Conservation (phyloP, 164 flowering plant species). For the Stephania japonica region DNA sequence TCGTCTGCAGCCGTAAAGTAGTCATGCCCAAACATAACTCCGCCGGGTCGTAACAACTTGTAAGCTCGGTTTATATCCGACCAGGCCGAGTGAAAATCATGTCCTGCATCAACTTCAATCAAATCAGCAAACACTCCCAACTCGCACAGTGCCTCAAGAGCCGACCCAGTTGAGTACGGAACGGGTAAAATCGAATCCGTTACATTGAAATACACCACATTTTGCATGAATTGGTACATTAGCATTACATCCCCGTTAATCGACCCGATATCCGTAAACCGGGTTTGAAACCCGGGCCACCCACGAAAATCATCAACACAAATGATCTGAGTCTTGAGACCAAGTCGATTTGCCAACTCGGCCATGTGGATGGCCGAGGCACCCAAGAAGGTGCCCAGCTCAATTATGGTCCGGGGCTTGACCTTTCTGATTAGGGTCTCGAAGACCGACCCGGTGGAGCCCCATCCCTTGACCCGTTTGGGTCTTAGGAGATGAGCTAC, state of each 20-base stretch:
- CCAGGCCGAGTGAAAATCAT: conserved; percentile 80
- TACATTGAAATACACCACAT: conserved; percentile 31
- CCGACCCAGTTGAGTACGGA: conserved; percentile 56
- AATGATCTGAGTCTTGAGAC: conserved; percentile 50
- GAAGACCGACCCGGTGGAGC: conserved; percentile 65
- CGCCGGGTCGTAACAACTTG: conserved; percentile 55
- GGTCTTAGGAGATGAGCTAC: conserved; percentile 22
- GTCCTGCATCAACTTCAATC: conserved; percentile 76
- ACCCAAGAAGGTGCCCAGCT: conserved; percentile 66
- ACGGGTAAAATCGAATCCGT: conserved; percentile 43
- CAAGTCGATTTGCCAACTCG: conserved; percentile 38
- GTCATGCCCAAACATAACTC: conserved; percentile 74
- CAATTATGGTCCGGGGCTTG: conserved; percentile 52
- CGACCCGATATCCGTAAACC: conserved; percentile 33
- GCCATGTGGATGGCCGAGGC: conserved; percentile 81
- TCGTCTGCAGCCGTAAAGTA: conserved; percentile 49
- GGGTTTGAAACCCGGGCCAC: conserved; percentile 59
- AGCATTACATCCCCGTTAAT: conserved; percentile 59
- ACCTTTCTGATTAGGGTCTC: conserved; percentile 44
- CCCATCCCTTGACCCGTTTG: conserved; percentile 58
- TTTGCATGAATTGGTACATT: conserved; percentile 63
- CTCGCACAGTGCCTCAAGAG: conserved; percentile 49
- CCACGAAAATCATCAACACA: conserved; percentile 84
- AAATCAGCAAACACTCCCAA: conserved; percentile 62
- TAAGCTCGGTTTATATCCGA: conserved; percentile 59